phyloP scores from a whole-genome alignment of 2,329 filamentous ascomycete species.

The Aspergillus fumigatiaffinis region DNA sequence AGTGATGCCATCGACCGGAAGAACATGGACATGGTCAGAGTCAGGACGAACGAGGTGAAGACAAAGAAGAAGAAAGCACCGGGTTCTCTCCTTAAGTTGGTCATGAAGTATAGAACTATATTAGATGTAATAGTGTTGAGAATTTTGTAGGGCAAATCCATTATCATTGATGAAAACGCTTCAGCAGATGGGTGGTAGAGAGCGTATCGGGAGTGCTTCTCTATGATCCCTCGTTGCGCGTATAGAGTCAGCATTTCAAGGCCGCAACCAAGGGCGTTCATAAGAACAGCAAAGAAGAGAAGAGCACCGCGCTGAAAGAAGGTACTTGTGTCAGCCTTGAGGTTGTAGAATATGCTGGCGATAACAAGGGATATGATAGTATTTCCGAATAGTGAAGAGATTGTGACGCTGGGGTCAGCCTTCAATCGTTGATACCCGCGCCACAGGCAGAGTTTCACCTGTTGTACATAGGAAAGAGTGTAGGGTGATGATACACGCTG shows the following conservation, averaged over 20 bases:
- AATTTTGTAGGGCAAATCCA: conserved; percentile 67
- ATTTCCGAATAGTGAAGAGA: conserved; percentile 63
- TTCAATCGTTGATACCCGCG: conserved; percentile 70
- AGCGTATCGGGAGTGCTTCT: conserved; percentile 18
- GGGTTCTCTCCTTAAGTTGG: conserved; percentile 67
- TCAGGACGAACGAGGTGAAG: conserved; percentile 67
- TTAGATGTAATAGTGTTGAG: conserved; percentile 70
- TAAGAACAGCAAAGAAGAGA: conserved; percentile 77
- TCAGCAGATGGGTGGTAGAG: conserved; percentile 17
- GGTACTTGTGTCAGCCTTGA: conserved; percentile 58
- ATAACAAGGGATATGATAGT: conserved; percentile 70
- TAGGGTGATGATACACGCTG: conserved; percentile 67
- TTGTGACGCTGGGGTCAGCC: conserved; percentile 68
- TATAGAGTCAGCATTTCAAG: conserved; percentile 49
- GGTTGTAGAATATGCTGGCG: conserved; percentile 72
- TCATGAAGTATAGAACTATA: conserved; percentile 76
- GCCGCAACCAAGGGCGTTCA: conserved; percentile 74
- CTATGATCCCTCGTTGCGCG: conserved; percentile 14
- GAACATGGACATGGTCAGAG: conserved; percentile 74
- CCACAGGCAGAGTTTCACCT: conserved; percentile 71
- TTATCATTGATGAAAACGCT: conserved; percentile 8
- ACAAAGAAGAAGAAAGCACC: conserved; percentile 81
- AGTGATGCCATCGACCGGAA: conserved; percentile 73
- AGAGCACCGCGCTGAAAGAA: conserved; percentile 74
- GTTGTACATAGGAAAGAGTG: conserved; percentile 70